Conservation (phyloP, 2,329 filamentous ascomycete species). For the Fusarium nisikadoi region DNA sequence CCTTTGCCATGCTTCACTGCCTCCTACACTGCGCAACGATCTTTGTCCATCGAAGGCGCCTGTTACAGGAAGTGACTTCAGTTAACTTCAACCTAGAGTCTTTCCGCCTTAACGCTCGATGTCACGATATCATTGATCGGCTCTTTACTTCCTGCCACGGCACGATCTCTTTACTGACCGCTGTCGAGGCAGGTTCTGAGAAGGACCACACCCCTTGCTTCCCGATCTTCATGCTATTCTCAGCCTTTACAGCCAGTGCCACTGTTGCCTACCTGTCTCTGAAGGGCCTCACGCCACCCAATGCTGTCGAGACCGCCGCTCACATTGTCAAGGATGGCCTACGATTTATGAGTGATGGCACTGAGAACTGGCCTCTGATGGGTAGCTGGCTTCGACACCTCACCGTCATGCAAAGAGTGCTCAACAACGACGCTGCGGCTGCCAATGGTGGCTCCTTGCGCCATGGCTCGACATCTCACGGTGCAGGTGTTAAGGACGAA, state of each 20-base stretch:
- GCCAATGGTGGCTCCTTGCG: conserved; percentile 44
- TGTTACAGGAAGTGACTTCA: conserved; percentile 66
- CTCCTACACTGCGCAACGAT: conserved; percentile 70
- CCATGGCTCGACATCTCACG: conserved; percentile 49
- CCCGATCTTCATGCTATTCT: conserved; percentile 72
- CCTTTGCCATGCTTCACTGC: conserved; percentile 71
- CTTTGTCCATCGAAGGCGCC: conserved; percentile 68
- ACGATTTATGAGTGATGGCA: conserved; percentile 68
- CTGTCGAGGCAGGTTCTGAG: conserved; percentile 66
- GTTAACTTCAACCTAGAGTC: conserved; percentile 63
- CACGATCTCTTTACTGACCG: conserved; percentile 65
- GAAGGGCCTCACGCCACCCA: conserved; percentile 67
- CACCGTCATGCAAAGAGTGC: conserved; percentile 69
- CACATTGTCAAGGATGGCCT: conserved; percentile 68
- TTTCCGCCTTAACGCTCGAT: conserved; percentile 62
- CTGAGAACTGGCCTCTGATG: conserved; percentile 69
- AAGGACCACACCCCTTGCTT: conserved; percentile 70
- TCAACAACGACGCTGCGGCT: conserved; percentile 62
- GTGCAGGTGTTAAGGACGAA: conserved; percentile 62
- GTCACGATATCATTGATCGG: conserved; percentile 64
- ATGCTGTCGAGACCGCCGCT: conserved; percentile 66
- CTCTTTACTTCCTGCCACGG: conserved; percentile 69
- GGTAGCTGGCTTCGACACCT: conserved; percentile 69
- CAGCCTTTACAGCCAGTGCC: conserved; percentile 69
- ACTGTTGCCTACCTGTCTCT: conserved; percentile 71